phyloP scores from a whole-genome alignment of 1,284 basidiomycete genomes.

The Anthracocystis panici-leucophaei region DNA sequence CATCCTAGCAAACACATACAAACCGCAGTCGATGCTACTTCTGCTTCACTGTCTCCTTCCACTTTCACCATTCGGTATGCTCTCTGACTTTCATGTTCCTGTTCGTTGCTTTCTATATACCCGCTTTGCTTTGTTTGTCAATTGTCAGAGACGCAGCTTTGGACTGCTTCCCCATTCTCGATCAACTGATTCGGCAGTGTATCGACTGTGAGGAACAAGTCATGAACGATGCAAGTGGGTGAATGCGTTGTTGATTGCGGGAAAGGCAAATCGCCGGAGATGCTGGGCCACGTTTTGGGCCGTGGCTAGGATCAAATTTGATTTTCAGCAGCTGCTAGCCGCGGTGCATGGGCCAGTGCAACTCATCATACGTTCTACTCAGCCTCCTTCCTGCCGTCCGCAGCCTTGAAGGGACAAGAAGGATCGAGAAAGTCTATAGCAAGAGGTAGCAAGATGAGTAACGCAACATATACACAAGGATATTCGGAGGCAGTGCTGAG shows the following conservation, averaged over 20 bases:
- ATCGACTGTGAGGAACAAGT: conserved; percentile 1
- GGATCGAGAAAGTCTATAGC: too few relatives aligned
- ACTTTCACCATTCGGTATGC: background rate
- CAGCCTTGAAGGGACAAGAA: background rate
- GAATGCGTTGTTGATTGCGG: background rate
- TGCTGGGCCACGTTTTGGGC: too few relatives aligned
- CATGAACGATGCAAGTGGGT: background rate
- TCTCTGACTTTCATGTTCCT: background rate
- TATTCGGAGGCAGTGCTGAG: conserved; percentile 37
- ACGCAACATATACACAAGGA: conserved; percentile 38
- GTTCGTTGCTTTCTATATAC: conserved; percentile 6
- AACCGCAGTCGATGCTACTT: background rate
- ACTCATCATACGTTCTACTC: background rate
- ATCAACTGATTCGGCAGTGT: background rate
- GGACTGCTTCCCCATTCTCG: conserved; percentile 7
- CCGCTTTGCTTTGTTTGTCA: conserved; percentile 13
- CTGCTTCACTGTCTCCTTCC: background rate
- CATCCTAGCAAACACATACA: background rate
- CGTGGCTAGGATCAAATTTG: too few relatives aligned
- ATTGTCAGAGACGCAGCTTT: conserved; percentile 2
- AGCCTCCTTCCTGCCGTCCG: background rate
- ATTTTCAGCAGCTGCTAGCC: too few relatives aligned
- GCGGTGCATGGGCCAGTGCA: too few relatives aligned
- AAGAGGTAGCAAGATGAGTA: conserved; percentile 20
- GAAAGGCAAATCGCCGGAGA: background rate